A percentile compares a stretch with the other conserved stretches of the same genome.
phyloP scores from a whole-genome alignment of 2,329 filamentous ascomycete genomes.

The Sphaerulina musiva region DNA sequence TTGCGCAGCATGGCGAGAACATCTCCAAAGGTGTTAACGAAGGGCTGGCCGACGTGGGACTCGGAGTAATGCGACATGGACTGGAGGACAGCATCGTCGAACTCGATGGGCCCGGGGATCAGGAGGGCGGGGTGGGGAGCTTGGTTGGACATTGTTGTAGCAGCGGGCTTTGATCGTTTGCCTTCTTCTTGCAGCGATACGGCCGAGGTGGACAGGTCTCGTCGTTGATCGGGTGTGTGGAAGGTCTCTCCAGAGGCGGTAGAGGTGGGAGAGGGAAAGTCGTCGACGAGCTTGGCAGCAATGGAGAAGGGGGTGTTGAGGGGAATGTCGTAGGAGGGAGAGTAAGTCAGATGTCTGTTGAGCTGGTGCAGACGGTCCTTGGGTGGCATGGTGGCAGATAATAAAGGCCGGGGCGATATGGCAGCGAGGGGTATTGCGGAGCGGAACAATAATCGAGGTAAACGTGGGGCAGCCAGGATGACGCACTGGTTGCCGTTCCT shows the following conservation, averaged over 20 bases:
- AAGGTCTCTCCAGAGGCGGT: slow-evolving; percentile 16
- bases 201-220: slow-evolving; percentile 25
- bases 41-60: slow-evolving; percentile 83
- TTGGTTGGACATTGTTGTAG: slow-evolving; percentile 51
- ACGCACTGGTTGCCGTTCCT: not conserved
- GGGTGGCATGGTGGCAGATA: slow-evolving; percentile 29
- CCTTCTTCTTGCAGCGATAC: slow-evolving; percentile 24
- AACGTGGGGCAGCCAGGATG: slow-evolving; percentile 17
- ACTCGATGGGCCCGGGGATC: slow-evolving; percentile 96
- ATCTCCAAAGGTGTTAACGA: slow-evolving; percentile 87
- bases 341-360: slow-evolving; percentile 53
- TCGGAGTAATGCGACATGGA: slow-evolving; percentile 95
- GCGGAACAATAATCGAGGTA: not conserved
- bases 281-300: slow-evolving; percentile 42
- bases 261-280: slow-evolving; percentile 11
- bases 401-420: slow-evolving; percentile 1
- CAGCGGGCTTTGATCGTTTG: slow-evolving; percentile 22
- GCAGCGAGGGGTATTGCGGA: slow-evolving; percentile 10
- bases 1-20: slow-evolving; percentile 80
- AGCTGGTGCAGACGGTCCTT: slow-evolving; percentile 47
- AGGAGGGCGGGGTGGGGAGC: slow-evolving; percentile 66
- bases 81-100: slow-evolving; percentile 91
- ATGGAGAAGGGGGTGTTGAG: slow-evolving; percentile 59
- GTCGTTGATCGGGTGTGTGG: slow-evolving; percentile 22
- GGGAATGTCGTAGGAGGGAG: slow-evolving; percentile 48